phyloP scores from a whole-genome alignment of 768 basidiomycete genomes.

The Boletales sp. region DNA sequence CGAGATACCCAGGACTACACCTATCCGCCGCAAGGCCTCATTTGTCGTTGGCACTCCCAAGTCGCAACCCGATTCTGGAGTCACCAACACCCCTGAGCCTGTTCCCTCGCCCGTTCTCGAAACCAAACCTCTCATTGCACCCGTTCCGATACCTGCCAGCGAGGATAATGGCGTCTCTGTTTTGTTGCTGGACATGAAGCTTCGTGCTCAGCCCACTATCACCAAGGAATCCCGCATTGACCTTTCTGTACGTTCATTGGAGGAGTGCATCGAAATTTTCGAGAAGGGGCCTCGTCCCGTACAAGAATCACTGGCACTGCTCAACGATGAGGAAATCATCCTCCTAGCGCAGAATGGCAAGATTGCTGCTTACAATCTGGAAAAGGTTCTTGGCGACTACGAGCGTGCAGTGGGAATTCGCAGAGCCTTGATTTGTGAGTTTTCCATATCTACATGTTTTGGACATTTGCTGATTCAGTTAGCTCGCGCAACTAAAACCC shows the following conservation, averaged over 20 bases:
- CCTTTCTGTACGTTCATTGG: constrained; percentile 48
- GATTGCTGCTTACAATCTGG: constrained; percentile 91
- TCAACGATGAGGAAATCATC: constrained; percentile 93
- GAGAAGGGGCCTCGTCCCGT: constrained; percentile 68
- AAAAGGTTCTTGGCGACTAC: constrained; percentile 88
- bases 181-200: constrained; percentile 33
- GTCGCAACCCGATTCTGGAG: constrained; percentile 12
- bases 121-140: constrained; percentile 21
- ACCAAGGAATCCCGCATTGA: constrained; percentile 12
- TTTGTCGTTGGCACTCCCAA: constrained; percentile 26
- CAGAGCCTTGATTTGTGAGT: constrained; percentile 84
- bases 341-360: constrained; percentile 86
- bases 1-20: constrained; percentile 9
- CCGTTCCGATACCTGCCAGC: constrained; percentile 19
- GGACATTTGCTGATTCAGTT: constrained; percentile 5
- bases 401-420: constrained; percentile 86
- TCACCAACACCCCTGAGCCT: constrained; percentile 14
- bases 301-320: constrained; percentile 49
- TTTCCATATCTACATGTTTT: not conserved
- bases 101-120: constrained; percentile 12
- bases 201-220: constrained; percentile 23
- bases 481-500: constrained; percentile 84
- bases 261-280: constrained; percentile 78
- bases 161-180: constrained; percentile 24
- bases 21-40: constrained; percentile 17